Conservation (phyloP, 2,329 filamentous ascomycete species). For the Escovopsis weberi region DNA sequence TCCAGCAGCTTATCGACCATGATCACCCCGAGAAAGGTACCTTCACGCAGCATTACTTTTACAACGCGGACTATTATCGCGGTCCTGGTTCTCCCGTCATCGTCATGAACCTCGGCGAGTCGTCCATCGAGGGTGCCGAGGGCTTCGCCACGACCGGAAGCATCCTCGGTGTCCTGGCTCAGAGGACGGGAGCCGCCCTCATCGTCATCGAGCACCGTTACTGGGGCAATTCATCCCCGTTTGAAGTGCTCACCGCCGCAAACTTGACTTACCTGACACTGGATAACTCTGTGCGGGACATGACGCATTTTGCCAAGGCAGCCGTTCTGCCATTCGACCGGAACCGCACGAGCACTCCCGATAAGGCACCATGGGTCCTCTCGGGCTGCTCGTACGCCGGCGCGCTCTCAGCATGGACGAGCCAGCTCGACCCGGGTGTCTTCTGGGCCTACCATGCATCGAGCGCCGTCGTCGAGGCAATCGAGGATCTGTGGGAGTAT, state of each 20-base stretch:
- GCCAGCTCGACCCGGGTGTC: conserved; percentile 56
- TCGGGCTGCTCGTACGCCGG: conserved; percentile 74
- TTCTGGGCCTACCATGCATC: conserved; percentile 66
- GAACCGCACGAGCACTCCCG: conserved; percentile 46
- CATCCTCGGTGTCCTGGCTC: conserved; percentile 47
- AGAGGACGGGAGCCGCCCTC: conserved; percentile 54
- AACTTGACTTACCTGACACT: conserved; percentile 65
- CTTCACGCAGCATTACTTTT: conserved; percentile 66
- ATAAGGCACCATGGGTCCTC: conserved; percentile 53
- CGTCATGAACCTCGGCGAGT: conserved; percentile 53
- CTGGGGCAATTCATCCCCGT: conserved; percentile 61
- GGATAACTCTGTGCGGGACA: conserved; percentile 62
- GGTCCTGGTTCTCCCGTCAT: conserved; percentile 65
- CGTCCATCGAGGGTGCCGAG: conserved; percentile 39
- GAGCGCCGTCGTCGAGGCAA: conserved; percentile 60
- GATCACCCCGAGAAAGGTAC: conserved; percentile 37
- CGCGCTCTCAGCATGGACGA: conserved; percentile 57
- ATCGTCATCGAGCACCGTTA: conserved; percentile 74
- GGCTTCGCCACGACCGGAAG: conserved; percentile 59
- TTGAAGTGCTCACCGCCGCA: conserved; percentile 44
- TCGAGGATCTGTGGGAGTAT: conserved; percentile 56
- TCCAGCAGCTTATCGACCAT: conserved; percentile 46
- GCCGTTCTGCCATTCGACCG: conserved; percentile 54
- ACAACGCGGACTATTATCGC: conserved; percentile 59
- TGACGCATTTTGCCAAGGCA: conserved; percentile 60